Percentiles rank a stretch among this genome's conserved stretches.
Evolutionary conservation across 2,329 filamentous ascomycete species (phyloP).

Genomic region (Biscogniauxia sp.): DNA sequence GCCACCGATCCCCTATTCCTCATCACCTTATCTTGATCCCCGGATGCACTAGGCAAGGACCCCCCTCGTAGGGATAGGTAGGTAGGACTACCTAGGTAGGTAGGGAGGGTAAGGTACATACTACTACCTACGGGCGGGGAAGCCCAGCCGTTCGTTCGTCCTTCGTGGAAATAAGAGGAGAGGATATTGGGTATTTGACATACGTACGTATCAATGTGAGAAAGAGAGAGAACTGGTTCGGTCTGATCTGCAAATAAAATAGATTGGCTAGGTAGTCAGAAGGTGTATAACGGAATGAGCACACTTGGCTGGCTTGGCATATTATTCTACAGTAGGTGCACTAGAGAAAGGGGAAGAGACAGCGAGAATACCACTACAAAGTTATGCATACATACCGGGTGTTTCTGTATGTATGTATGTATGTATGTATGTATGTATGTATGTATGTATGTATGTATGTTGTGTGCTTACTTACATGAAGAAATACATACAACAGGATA

Average conservation of each 20-base stretch:
- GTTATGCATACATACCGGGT: too few relatives aligned
- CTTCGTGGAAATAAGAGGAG: not conserved
- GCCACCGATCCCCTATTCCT: not conserved
- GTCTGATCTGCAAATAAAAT: not conserved
- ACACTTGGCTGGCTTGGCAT: too few relatives aligned
- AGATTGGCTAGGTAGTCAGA: not conserved
- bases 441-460: too few relatives aligned
- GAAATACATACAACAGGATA: not conserved
- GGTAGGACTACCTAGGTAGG: too few relatives aligned
- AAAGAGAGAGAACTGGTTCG: not conserved
- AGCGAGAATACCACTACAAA: too few relatives aligned
- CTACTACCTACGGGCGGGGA: not conserved
- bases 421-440: too few relatives aligned
- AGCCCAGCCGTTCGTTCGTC: not conserved
- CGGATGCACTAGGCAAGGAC: not conserved
- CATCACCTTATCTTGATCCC: not conserved
- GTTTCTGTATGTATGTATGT: too few relatives aligned
- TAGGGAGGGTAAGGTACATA: not conserved
- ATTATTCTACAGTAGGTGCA: too few relatives aligned
- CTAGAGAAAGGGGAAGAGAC: too few relatives aligned
- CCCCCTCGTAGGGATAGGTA: not conserved
- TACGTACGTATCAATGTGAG: not conserved
- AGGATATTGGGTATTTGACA: not conserved
- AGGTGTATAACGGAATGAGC: not conserved
- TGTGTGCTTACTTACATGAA: not conserved